These are phyloP conservation scores for Sclerotinia spermophila DNA, from an alignment of 2,329 filamentous ascomycete species.

Conservation along the genomic window DNA sequence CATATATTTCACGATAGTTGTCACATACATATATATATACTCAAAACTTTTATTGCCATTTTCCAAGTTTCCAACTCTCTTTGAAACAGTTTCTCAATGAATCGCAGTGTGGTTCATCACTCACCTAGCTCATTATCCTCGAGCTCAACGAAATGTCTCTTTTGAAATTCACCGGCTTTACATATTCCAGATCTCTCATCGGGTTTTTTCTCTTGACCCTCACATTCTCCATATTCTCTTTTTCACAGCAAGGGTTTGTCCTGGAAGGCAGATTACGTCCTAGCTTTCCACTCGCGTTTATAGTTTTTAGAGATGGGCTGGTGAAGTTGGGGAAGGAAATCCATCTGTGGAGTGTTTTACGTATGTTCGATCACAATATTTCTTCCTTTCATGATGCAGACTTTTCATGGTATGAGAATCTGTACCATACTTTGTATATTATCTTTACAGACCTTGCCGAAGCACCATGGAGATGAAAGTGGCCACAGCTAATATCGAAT, in stretches of 20 bases:
- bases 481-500: not conserved
- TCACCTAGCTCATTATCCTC: not conserved
- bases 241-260: not conserved
- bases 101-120: not conserved
- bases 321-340: constrained; percentile 3
- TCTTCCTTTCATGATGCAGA: not conserved
- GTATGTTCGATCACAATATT: not conserved
- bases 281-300: not conserved
- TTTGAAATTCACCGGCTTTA: not conserved
- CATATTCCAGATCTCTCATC: not conserved
- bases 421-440: not conserved
- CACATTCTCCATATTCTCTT: constrained; percentile 5
- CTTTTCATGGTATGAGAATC: not conserved
- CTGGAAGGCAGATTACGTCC: not conserved
- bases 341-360: constrained; percentile 15
- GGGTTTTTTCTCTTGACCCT: constrained; percentile 1
- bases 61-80: too few species aligned
- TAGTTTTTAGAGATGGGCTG: not conserved
- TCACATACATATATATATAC: not conserved
- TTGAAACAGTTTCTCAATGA: not conserved
- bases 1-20: not conserved
- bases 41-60: not conserved
- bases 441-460: not conserved
- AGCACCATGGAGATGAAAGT: not conserved
- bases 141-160: constrained; percentile 10